A percentile compares a stretch with the other conserved stretches of the same genome.
Evolutionary conservation across 495 filamentous ascomycete genomes (phyloP).

Genomic region (Penicillium dipodomyicola): DNA sequence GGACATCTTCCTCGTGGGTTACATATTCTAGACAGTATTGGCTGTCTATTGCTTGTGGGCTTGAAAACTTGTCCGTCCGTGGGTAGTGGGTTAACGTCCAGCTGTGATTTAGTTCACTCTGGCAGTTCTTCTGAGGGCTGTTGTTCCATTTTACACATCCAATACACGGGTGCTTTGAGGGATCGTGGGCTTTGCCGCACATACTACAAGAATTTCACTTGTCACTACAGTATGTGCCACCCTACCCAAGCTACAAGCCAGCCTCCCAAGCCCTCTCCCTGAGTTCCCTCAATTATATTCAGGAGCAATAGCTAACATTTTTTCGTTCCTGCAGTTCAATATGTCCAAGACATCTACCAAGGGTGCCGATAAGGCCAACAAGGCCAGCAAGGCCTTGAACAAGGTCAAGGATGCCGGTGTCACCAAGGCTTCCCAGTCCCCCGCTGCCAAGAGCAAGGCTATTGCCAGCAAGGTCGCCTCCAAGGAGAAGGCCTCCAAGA

Average conservation of each 20-base stretch:
- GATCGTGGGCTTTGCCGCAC: constrained; percentile 46
- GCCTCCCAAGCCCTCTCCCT: constrained; percentile 7
- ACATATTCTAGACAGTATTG: constrained; percentile 45
- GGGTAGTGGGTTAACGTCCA: constrained; percentile 45
- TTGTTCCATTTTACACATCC: constrained; percentile 28
- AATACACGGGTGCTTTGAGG: constrained; percentile 43
- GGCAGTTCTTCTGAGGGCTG: constrained; percentile 35
- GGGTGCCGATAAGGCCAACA: constrained; percentile 48
- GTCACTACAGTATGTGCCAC: constrained; percentile 20
- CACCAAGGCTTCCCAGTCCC: constrained; percentile 48
- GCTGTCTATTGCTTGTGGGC: constrained; percentile 48
- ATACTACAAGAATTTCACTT: constrained; percentile 23
- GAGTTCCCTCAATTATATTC: neutral
- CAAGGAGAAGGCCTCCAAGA: constrained; percentile 41
- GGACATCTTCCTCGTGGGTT: constrained; percentile 43
- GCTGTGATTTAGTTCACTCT: constrained; percentile 38
- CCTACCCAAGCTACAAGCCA: constrained; percentile 16
- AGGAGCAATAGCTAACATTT: constrained; percentile 26
- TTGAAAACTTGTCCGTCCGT: constrained; percentile 48
- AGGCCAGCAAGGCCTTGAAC: constrained; percentile 49
- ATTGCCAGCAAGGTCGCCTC: constrained; percentile 43
- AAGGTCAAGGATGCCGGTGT: constrained; percentile 55
- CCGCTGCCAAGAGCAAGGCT: constrained; percentile 52
- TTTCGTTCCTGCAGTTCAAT: constrained; percentile 28
- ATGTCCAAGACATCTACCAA: constrained; percentile 54